Conservation (phyloP, 352 stramenopile species). For the Globisporangium alternatum region DNA sequence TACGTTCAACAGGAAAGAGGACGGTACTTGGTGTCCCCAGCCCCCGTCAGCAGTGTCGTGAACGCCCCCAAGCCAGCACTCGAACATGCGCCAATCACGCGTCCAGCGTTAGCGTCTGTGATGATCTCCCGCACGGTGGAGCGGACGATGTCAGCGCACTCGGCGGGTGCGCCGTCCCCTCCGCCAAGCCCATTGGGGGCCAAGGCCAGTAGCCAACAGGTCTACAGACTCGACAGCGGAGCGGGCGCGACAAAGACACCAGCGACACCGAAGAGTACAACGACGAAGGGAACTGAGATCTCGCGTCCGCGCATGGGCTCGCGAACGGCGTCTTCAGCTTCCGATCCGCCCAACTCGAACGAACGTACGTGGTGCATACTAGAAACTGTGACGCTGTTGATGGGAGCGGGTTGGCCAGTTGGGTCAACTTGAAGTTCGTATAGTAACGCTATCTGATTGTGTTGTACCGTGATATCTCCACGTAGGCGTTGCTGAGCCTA, state of each 20-base stretch:
- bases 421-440: too few species aligned
- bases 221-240: conserved; percentile 66
- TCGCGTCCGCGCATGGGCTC: conserved; percentile 74
- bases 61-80: conserved; percentile 33
- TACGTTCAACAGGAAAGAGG: conserved; percentile 44
- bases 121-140: conserved; percentile 57
- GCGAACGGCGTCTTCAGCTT: conserved; percentile 35
- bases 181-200: conserved; percentile 25
- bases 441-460: too few species aligned
- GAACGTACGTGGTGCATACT: conserved; percentile 25
- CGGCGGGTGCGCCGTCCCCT: conserved; percentile 35
- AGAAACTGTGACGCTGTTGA: background rate
- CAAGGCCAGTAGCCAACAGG: conserved; percentile 32
- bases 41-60: conserved; percentile 51
- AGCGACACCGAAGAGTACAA: conserved; percentile 34
- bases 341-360: conserved; percentile 26
- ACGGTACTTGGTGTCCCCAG: conserved; percentile 73
- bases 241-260: conserved; percentile 22
- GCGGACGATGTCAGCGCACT: conserved; percentile 50
- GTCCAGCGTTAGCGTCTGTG: conserved; percentile 20
- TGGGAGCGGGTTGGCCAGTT: background rate
- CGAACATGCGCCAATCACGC: conserved; percentile 30
- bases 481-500: conserved; percentile 21
- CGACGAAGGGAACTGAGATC: conserved; percentile 69
- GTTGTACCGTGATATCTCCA: too few species aligned